Evolutionary conservation across 306 rosid genomes (phyloP), one percentile per base, ranked within the genome.

Genomic region (Castanopsis chinensis): DNA sequence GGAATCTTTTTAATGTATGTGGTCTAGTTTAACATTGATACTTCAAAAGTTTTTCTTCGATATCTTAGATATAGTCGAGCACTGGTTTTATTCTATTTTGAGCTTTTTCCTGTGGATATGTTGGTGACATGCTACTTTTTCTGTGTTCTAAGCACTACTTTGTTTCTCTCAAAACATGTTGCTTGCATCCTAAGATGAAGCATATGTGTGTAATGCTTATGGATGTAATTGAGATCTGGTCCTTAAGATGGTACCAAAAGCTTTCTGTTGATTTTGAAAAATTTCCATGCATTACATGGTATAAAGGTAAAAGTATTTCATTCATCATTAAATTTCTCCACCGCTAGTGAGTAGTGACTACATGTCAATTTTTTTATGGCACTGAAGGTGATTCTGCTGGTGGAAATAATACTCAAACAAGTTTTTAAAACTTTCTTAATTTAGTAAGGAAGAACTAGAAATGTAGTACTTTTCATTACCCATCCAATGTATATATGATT

Each of bases 1-100:
- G 83, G 53, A 91, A 87, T 81, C 85, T 84, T 78, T 86, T 86
- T 78, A 77, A 81, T 30, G 97, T 92, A 86, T 43, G 88, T 83
- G 65, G 75, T 81, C 49, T 77, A 79, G 69, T 76, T 72, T 75
- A 33, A 27, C 74, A 17, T 41, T 51, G 12, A 51, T 69, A 69
- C 43, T 82, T 14, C 11, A 70, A 69, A 73, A 76, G 67, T 72
- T 15, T 49, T 43, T 59, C 71, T 35, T 59, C 69, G 54, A 32
- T 67, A 23, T 55, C 57, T 78, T 61, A 59, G 15, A n/a, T 41
- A 43, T 72, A 37, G n/a, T 55, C 60, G 67, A 75, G 27, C 37
- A 32, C 10, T 80, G 75, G 79, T 65, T 49, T 65, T 33, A 69
- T 57, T 49, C 25, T 19, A 9, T 30, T 18, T 52, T 49, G 55